Evolutionary conservation across 179 eudicot species (phyloP).

Genomic region (Silene vulgaris): DNA sequence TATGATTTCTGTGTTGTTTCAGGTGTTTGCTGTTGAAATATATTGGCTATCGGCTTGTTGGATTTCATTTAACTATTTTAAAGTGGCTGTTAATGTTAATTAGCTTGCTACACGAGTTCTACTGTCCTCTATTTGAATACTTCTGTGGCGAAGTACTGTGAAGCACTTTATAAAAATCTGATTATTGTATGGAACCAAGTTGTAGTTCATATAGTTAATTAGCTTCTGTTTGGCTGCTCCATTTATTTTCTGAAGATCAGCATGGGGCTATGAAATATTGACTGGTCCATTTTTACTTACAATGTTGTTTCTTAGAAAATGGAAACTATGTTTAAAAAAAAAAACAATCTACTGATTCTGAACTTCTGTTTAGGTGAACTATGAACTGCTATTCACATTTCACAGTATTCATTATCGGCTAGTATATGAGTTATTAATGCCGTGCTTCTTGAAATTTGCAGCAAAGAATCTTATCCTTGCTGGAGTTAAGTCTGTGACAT

Average conservation of each 20-base stretch:
- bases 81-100: too few relatives aligned
- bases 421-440: slow-evolving; percentile 10
- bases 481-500: slow-evolving; percentile 74
- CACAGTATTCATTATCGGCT: background rate
- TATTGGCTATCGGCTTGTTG: too few relatives aligned
- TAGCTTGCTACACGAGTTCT: too few relatives aligned
- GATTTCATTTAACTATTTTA: too few relatives aligned
- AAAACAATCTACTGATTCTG: background rate
- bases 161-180: too few relatives aligned
- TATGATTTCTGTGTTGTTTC: too few relatives aligned
- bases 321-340: background rate
- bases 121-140: too few relatives aligned
- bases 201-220: background rate
- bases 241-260: background rate
- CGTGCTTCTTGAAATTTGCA: slow-evolving; percentile 30
- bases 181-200: background rate
- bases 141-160: too few relatives aligned
- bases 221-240: background rate
- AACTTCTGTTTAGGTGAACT: background rate
- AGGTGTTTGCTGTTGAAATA: too few relatives aligned
- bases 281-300: too few relatives aligned
- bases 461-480: slow-evolving; percentile 78
- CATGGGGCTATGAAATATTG: too few relatives aligned
- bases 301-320: background rate
- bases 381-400: background rate